Percentiles rank a stretch among this genome's conserved stretches.
These are phyloP conservation scores for Chlamydomonas applanata DNA, from an alignment of 139 green algal species.

Conservation along the genomic window DNA sequence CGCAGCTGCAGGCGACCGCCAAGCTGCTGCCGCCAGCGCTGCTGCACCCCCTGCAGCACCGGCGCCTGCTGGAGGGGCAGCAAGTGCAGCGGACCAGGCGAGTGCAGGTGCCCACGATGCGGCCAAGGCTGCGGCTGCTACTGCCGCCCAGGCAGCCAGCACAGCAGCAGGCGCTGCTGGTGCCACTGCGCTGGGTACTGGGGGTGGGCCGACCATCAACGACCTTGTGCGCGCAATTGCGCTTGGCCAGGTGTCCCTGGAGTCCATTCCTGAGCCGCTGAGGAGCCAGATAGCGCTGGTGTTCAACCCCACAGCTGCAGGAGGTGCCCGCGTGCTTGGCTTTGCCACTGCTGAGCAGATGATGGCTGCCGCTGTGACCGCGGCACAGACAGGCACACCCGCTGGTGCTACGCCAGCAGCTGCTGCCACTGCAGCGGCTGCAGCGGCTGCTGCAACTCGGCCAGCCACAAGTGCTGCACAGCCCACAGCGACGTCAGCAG, in stretches of 20 bases:
- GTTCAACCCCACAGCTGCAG: conserved; percentile 1
- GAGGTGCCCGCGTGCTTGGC: not conserved
- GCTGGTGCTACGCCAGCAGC: not conserved
- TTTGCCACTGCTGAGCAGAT: conserved; percentile 3
- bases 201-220: not conserved
- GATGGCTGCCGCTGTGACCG: not conserved
- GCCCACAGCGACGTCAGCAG: conserved; percentile 1
- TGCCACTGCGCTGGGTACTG: too few species aligned
- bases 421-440: conserved; percentile 1
- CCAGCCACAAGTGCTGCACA: not conserved
- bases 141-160: not conserved
- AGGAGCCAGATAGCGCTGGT: conserved; percentile 14
- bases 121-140: not conserved
- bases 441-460: conserved; percentile 5
- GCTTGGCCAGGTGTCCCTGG: conserved; percentile 1
- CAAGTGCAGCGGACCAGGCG: not conserved
- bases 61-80: not conserved
- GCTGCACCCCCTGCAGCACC: not conserved
- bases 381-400: not conserved
- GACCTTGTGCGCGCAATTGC: conserved; percentile 2
- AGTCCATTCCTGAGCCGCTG: conserved; percentile 16
- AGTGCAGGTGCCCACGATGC: not conserved
- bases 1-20: not conserved
- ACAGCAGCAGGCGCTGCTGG: not conserved
- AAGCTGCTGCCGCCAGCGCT: too few species aligned